phyloP scores from a whole-genome alignment of 2,329 filamentous ascomycete species.

The Arthrobotrys iridis region DNA sequence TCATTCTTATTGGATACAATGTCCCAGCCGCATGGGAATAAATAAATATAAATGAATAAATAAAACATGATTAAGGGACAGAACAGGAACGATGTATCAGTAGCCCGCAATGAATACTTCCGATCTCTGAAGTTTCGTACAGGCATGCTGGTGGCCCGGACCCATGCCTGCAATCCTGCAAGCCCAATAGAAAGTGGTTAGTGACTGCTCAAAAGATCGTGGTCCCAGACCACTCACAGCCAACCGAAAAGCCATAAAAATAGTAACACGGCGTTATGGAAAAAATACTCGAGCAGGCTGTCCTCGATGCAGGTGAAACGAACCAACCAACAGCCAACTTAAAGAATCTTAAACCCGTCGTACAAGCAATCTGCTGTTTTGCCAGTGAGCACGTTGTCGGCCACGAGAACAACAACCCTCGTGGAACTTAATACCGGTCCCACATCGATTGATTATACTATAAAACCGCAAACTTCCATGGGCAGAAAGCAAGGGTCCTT shows the following conservation, averaged over 20 bases:
- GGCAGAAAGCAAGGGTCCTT: neutral
- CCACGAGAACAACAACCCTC: slow-evolving; percentile 23
- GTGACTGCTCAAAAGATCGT: slow-evolving; percentile 19
- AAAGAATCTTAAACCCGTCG: slow-evolving; percentile 5
- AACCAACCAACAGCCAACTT: slow-evolving; percentile 30
- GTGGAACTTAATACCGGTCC: neutral
- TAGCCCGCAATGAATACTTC: slow-evolving; percentile 41
- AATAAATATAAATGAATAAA: too few species aligned
- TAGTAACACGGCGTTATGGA: slow-evolving; percentile 37
- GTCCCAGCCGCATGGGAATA: slow-evolving; percentile 4
- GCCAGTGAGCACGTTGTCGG: slow-evolving; percentile 10
- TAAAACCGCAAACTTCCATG: neutral
- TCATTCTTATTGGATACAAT: neutral
- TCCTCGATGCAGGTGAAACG: slow-evolving; percentile 18
- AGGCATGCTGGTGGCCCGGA: slow-evolving; percentile 15
- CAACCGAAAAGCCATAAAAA: slow-evolving; percentile 36
- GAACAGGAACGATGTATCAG: slow-evolving; percentile 19
- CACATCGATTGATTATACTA: neutral
- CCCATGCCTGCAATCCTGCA: slow-evolving; percentile 13
- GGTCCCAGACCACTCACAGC: slow-evolving; percentile 18
- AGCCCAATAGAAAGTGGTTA: slow-evolving; percentile 24
- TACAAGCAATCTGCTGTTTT: slow-evolving; percentile 17
- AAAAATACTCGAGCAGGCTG: neutral
- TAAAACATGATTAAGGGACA: slow-evolving; percentile 15
- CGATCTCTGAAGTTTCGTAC: slow-evolving; percentile 24